A percentile compares a stretch with the other conserved stretches of the same genome.
phyloP scores from a whole-genome alignment of 2,329 filamentous ascomycete genomes.

The Exophiala sp. region DNA sequence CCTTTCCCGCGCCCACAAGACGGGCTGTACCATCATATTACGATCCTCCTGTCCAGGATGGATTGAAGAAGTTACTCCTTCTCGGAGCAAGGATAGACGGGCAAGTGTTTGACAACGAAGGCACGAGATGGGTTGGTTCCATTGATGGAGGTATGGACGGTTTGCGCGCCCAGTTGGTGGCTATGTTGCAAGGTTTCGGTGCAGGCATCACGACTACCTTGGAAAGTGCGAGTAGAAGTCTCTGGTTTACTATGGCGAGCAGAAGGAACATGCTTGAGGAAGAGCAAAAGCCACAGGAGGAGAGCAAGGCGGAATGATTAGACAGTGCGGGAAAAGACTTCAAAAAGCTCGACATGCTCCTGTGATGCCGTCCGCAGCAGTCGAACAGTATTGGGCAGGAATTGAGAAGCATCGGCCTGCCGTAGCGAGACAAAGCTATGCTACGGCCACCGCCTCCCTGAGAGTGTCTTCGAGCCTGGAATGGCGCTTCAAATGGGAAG shows the following conservation, averaged over 20 bases:
- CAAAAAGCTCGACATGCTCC: no score
- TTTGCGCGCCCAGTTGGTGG: slow-evolving; percentile 76
- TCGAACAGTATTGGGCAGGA: no score
- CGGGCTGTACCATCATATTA: slow-evolving; percentile 76
- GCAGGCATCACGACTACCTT: slow-evolving; percentile 73
- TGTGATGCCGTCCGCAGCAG: background rate
- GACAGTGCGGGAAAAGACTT: no score
- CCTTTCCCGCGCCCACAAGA: slow-evolving; percentile 73
- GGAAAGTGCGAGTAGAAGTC: slow-evolving; percentile 72
- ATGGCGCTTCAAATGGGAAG: no score
- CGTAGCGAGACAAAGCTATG: no score
- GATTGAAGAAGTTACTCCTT: slow-evolving; percentile 80
- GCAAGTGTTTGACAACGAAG: slow-evolving; percentile 73
- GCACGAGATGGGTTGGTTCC: slow-evolving; percentile 66
- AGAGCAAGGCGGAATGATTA: background rate
- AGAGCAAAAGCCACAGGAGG: slow-evolving; percentile 45
- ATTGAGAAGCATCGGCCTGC: no score
- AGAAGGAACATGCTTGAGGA: slow-evolving; percentile 78
- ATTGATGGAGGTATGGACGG: slow-evolving; percentile 82
- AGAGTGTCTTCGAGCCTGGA: no score
- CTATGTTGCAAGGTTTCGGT: slow-evolving; percentile 75
- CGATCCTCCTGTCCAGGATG: slow-evolving; percentile 73
- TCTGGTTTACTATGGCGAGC: slow-evolving; percentile 87
- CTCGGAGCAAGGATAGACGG: slow-evolving; percentile 85
- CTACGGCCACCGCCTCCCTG: no score